Evolutionary conservation across 768 basidiomycete species (phyloP).

Genomic region (Panus rudis): DNA sequence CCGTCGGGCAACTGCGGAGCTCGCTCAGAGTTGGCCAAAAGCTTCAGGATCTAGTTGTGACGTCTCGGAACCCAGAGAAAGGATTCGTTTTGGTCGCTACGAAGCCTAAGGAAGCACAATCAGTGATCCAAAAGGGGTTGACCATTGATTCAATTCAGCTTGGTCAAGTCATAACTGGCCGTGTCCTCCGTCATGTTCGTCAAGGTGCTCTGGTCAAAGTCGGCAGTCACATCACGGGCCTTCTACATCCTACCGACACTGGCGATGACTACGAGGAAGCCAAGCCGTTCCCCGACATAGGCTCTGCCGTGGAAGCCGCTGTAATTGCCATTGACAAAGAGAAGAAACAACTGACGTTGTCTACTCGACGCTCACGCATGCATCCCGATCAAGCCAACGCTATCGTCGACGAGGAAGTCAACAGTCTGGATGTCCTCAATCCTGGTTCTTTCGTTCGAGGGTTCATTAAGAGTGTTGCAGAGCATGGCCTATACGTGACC

Average conservation of each 20-base stretch:
- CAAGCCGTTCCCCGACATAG: constrained; percentile 49
- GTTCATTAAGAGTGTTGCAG: constrained; percentile 81
- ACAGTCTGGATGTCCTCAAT: constrained; percentile 51
- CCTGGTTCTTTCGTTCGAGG: constrained; percentile 76
- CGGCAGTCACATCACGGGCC: constrained; percentile 60
- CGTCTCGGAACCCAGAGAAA: constrained; percentile 81
- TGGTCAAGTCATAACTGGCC: constrained; percentile 75
- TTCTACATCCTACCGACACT: constrained; percentile 75
- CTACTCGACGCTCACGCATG: constrained; percentile 70
- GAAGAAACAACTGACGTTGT: constrained; percentile 68
- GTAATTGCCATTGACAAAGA: constrained; percentile 64
- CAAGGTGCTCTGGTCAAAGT: constrained; percentile 77
- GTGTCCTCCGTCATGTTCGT: constrained; percentile 67
- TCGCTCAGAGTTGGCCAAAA: constrained; percentile 61
- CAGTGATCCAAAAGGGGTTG: constrained; percentile 43
- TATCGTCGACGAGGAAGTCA: constrained; percentile 65
- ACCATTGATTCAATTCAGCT: constrained; percentile 59
- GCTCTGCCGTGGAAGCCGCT: constrained; percentile 60
- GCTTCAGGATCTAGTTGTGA: constrained; percentile 77
- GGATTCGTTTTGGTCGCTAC: constrained; percentile 81
- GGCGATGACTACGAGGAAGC: constrained; percentile 71
- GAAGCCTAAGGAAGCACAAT: constrained; percentile 50
- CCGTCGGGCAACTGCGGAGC: constrained; percentile 57
- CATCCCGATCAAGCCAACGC: constrained; percentile 40
- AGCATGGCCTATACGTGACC: constrained; percentile 85